Base-by-base conservation (phyloP, 2,329 filamentous ascomycete species). In the Massarina eburnea region DNA sequence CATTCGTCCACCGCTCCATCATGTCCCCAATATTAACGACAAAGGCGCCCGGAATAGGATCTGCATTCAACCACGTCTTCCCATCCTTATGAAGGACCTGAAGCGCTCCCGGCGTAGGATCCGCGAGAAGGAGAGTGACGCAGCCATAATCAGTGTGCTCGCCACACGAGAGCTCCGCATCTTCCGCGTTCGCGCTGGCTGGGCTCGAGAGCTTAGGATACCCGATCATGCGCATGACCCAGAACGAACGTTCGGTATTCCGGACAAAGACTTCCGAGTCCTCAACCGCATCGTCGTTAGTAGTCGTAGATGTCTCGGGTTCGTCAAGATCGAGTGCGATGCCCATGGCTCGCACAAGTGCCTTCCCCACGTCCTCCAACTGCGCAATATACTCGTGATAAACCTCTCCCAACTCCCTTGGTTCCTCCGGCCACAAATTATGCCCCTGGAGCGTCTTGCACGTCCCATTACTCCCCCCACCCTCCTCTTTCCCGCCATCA, bases 11-110 rank as follows among this genome's bases (percentile, higher is more conserved):
- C 34, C 71, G 58, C 60, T 76, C 70, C 49, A 78, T 69, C 71
- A 77, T 73, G 50, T 78, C 75, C 1, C 75, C 75, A 36, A 78
- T 73, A 49, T 78, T 78, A 5, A 78, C 73, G 2, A 78, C 73
- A 43, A 75, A 76, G 0, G 71, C 65, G 14, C 72, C 75, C 2
- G 67, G 62, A 0, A 75, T 60, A 0, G 74, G 75, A 38, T 76
- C 70, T 0, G 74, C 75, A 26, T 67, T 59, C 0, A 78, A 61
- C 76, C 76, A 79, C 0, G 65, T 62, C 7, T 43, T 53, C 6
- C 67, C 66, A 34, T 71, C 66, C 51, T 72, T 72, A 41, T 67
- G 61, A 9, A 66, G 59, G 17, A 76, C 73, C 49, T 77, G 73
- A 2, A 77, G 56, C 1, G 74, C 73, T 4, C 68, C 64, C 7